These are phyloP conservation scores for Solanum bulbocastanum DNA, from an alignment of 257 asterid species.

Conservation along the genomic window DNA sequence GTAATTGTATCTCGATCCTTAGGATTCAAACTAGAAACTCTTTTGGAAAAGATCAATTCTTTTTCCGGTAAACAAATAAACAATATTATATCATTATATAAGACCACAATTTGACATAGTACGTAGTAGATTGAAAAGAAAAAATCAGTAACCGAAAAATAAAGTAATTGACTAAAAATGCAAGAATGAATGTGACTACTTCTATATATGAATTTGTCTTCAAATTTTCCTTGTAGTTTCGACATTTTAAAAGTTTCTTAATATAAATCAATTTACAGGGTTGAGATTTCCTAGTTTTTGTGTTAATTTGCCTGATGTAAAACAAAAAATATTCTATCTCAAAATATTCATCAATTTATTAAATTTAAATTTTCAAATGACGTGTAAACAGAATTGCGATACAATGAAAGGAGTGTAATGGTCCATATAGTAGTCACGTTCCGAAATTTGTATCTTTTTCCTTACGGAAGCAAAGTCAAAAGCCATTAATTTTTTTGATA, in stretches of 20 bases:
- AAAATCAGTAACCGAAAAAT: background rate
- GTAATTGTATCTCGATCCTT: no score
- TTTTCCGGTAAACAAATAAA: no score
- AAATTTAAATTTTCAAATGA: no score
- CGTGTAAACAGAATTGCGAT: background rate
- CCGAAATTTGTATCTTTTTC: no score
- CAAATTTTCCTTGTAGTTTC: background rate
- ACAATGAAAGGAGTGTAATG: background rate
- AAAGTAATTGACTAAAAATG: background rate
- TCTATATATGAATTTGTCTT: background rate
- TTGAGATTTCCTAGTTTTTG: background rate
- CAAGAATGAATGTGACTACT: background rate
- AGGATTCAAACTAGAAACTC: background rate
- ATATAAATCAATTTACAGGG: background rate
- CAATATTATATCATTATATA: background rate
- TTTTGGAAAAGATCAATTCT: background rate
- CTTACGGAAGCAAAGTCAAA: background rate
- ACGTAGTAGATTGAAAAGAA: background rate
- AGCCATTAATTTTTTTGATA: background rate
- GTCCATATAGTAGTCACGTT: background rate
- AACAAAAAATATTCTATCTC: no score
- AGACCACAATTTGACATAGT: background rate
- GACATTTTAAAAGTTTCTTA: background rate
- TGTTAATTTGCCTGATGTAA: background rate
- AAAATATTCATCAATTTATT: no score